Evolutionary conservation across 495 filamentous ascomycete species (phyloP).

Genomic region (Physcia stellaris): DNA sequence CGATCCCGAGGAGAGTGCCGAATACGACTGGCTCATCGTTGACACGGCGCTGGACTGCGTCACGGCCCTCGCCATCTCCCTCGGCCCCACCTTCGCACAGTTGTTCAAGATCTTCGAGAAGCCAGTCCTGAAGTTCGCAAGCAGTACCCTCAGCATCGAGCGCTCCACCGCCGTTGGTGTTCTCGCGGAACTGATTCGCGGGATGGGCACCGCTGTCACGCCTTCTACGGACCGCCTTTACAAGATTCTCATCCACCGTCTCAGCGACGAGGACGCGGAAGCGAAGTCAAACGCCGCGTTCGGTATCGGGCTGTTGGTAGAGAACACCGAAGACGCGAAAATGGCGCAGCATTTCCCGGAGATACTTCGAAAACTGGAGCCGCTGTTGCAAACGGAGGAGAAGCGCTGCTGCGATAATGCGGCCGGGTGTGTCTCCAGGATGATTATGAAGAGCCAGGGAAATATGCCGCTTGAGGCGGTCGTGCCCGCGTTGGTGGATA

Average conservation of each 20-base stretch:
- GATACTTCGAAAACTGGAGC: constrained; percentile 74
- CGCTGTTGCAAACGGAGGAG: constrained; percentile 58
- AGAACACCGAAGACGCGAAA: constrained; percentile 55
- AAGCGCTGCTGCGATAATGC: constrained; percentile 84
- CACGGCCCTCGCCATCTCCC: constrained; percentile 64
- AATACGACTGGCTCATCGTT: constrained; percentile 94
- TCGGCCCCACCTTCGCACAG: constrained; percentile 69
- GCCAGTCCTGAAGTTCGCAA: constrained; percentile 74
- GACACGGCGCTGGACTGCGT: constrained; percentile 88
- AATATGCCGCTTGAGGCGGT: constrained; percentile 67
- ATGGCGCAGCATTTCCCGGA: constrained; percentile 59
- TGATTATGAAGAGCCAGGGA: constrained; percentile 75
- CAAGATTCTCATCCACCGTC: constrained; percentile 71
- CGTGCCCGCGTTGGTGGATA: constrained; percentile 60
- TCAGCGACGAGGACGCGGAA: constrained; percentile 80
- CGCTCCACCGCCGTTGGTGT: constrained; percentile 80
- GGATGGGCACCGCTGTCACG: constrained; percentile 67
- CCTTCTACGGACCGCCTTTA: constrained; percentile 62
- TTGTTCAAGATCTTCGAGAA: constrained; percentile 91
- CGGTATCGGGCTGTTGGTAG: constrained; percentile 69
- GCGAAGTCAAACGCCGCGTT: constrained; percentile 92
- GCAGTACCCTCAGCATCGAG: constrained; percentile 70
- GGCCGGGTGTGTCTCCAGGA: constrained; percentile 78
- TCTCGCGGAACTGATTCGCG: constrained; percentile 79
- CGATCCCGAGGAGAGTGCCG: constrained; percentile 67